Base-by-base conservation (phyloP, 352 stramenopile genomes). In the Globisporangium apiculatum region DNA sequence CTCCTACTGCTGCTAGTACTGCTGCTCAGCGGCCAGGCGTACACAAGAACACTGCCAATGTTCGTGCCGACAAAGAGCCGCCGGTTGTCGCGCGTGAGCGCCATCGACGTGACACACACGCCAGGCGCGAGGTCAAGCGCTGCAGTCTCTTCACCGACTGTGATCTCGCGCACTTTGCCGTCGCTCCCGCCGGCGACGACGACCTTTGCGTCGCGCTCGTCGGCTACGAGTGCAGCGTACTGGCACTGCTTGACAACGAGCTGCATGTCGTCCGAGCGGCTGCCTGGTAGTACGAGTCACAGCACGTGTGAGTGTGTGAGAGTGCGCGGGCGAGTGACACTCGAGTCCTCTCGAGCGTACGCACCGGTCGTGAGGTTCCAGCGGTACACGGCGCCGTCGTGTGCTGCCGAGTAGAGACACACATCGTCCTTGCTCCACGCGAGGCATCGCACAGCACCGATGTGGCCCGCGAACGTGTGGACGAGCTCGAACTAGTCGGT, bases 321-420 rank as follows among this genome's bases (percentile, higher is more conserved):
- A 43, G 40, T 43, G 40, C 2, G 40, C 40, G 40, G 24, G 24
- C 24, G 24, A 31, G 1, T 31, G 24, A 31, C 24, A 31, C 24
- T 31, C 24, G 24, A 31, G 24, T 3, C 24, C 24, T 31, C 24
- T 31, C 24, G 3, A 31, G 24, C 24, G 68, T 51, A 14, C 40
- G 45, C 1, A 49, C 45, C 68, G 64, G 55, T 75, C 18, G 48
- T 71, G 14, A 82, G 72, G 52, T 74, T 76, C 87, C 87, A 95
- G 41, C 82, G 79, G 43, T 93, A 96, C 3, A 95, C 70, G 2
- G 83, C 80, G 6, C 87, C 86, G 45, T 96, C 87, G 41, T 89
- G 73, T 5, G 72, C 87, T 40, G 77, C 75, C 5, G 85, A 94
- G 62, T 83, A 91, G 12, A 96, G 57, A 48, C 84, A 86, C 15